Base-by-base conservation (phyloP, 73 alveolate species). In the Paramecium biaurelia region DNA sequence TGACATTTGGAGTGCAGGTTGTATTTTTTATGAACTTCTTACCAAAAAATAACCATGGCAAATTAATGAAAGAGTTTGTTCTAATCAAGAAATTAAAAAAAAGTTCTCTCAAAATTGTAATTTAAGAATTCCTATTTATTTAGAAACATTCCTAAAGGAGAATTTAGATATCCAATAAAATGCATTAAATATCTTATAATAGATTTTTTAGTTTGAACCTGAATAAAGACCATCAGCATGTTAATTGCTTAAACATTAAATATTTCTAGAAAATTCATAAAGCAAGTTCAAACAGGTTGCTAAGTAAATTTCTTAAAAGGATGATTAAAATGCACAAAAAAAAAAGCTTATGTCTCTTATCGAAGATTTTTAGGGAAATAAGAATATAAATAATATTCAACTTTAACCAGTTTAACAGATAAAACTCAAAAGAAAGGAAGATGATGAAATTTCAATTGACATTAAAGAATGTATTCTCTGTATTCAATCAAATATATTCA, bases 1-100 rank as follows among this genome's bases (percentile, higher is more conserved):
- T 76, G 99, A 97, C 88, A 96, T 97, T 57, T 97, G 98, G 97
- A 92, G 98, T 24, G 93, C 95, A 11, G 99, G 99, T 1, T 97
- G 99, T 79, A 95, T 97, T 68, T 70, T 97, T 30, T 94, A 93
- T 76, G 99, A 97, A 89, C 88, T 97, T 41, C 74, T 94, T 59
- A 94, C 97, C 35, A 94, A 94, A 32, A 28, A 70, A 5, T 21
- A 58, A 12, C 76, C 76, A 24, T 58, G 76, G 76, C 15, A 58
- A 58, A 20, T 24, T 20, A 14, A 58, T 21, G 42, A 58, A 1
- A 24, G 18, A 45, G 21, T 45, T 1, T 24, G 6, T n/a, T 11
- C 58, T 10, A 45, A 10, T 45, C 18, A 45, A 11, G 58, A 45
- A 9, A 45, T 8, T 45, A 11, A 12, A 45, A 45, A 45, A n/a